These are phyloP conservation scores for Peronosclerospora sorghi DNA, from an alignment of 352 stramenopile genomes.

Conservation along the genomic window DNA sequence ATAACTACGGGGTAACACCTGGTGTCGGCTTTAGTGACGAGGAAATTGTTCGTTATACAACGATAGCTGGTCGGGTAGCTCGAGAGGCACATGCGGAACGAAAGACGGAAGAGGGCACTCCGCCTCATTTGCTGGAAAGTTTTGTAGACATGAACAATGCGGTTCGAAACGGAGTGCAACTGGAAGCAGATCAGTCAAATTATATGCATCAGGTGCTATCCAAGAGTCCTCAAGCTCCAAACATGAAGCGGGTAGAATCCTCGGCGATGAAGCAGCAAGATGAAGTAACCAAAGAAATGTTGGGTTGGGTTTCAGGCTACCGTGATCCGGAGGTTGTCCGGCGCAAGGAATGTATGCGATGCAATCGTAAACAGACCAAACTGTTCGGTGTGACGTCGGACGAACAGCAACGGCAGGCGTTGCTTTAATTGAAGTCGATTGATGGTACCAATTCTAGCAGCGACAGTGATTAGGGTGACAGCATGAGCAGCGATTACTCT, in stretches of 20 bases:
- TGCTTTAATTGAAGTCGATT: slow-evolving; percentile 22
- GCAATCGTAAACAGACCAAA: slow-evolving; percentile 23
- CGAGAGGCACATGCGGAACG: slow-evolving; percentile 21
- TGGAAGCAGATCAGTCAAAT: slow-evolving; percentile 4
- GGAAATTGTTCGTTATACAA: too few species aligned
- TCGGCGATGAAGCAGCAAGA: slow-evolving; percentile 15
- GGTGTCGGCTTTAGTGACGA: too few species aligned
- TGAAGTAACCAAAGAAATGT: slow-evolving; percentile 31
- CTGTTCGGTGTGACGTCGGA: slow-evolving; percentile 30
- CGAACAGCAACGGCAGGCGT: slow-evolving; percentile 29
- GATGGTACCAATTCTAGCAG: slow-evolving; percentile 4
- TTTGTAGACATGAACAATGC: neutral
- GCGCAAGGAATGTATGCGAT: slow-evolving; percentile 40
- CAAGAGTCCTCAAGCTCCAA: slow-evolving; percentile 16
- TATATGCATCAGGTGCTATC: slow-evolving; percentile 16
- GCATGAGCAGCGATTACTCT: slow-evolving; percentile 34
- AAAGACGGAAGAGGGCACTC: slow-evolving; percentile 48
- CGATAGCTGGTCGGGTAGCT: slow-evolving; percentile 31
- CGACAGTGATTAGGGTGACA: slow-evolving; percentile 26
- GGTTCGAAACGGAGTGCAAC: neutral
- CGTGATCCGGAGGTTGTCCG: slow-evolving; percentile 44
- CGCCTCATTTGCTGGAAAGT: slow-evolving; percentile 19
- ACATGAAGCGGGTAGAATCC: slow-evolving; percentile 8
- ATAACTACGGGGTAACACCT: too few species aligned
- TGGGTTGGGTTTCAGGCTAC: slow-evolving; percentile 42